Conservation (phyloP, 306 rosid genomes). For the Oemleria cerasiformis region DNA sequence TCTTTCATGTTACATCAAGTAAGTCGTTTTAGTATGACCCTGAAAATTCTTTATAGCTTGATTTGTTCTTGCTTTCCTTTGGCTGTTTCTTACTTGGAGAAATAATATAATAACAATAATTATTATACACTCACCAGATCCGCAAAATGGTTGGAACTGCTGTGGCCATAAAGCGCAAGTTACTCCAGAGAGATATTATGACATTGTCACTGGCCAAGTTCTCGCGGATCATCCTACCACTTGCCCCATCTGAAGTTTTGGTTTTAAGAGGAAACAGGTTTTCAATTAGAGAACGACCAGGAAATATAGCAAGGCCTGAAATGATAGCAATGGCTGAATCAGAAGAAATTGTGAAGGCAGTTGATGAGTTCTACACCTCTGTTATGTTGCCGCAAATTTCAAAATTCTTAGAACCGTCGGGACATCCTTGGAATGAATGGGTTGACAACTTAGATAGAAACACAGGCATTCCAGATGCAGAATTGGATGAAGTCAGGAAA, state of each 20-base stretch:
- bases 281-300: constrained; percentile 45
- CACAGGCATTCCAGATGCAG: constrained; percentile 59
- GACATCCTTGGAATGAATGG: constrained; percentile 79
- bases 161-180: constrained; percentile 74
- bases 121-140: constrained; percentile 44
- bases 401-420: constrained; percentile 62
- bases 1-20: constrained; percentile 97
- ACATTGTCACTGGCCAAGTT: constrained; percentile 63
- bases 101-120: constrained; percentile 7
- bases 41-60: constrained; percentile 4
- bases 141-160: constrained; percentile 93
- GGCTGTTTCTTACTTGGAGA: constrained; percentile 8
- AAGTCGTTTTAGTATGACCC: constrained; percentile 25
- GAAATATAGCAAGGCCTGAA: constrained; percentile 62
- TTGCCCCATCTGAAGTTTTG: constrained; percentile 82
- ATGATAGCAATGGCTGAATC: constrained; percentile 72
- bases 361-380: constrained; percentile 67
- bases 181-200: constrained; percentile 69
- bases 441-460: constrained; percentile 67
- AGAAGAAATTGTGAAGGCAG: constrained; percentile 55
- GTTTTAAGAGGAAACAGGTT: constrained; percentile 69
- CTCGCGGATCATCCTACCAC: constrained; percentile 67
- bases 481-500: constrained; percentile 65
- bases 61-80: neutral
- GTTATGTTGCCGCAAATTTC: constrained; percentile 67